Evolutionary conservation across 1,284 basidiomycete species (phyloP).

Genomic region (Blastosporella zonata): DNA sequence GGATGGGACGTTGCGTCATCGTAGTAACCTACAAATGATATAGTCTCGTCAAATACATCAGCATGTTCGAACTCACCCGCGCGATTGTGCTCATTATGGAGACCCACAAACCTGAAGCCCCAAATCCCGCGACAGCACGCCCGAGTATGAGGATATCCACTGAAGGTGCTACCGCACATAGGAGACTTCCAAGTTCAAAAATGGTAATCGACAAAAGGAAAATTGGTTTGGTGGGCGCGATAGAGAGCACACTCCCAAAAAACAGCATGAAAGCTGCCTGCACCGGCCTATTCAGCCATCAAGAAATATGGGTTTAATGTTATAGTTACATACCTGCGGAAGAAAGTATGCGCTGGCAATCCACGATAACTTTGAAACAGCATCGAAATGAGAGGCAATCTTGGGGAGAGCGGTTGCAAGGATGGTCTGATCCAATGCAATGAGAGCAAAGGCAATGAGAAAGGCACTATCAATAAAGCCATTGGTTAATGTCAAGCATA

Average conservation of each 20-base stretch:
- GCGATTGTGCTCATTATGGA: slow-evolving; percentile 15
- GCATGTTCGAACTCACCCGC: slow-evolving; percentile 1
- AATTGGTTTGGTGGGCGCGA: slow-evolving; percentile 23
- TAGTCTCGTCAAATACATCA: background rate
- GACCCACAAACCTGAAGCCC: slow-evolving; percentile 25
- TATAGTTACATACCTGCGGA: background rate
- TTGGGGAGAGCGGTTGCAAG: slow-evolving; percentile 20
- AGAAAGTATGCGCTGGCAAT: slow-evolving; percentile 15
- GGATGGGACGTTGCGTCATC: slow-evolving; percentile 15
- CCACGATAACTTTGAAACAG: slow-evolving; percentile 20
- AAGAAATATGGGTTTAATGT: background rate
- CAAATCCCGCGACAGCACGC: slow-evolving; percentile 36
- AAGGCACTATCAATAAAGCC: slow-evolving; percentile 1
- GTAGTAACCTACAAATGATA: slow-evolving; percentile 7
- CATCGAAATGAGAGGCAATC: slow-evolving; percentile 20
- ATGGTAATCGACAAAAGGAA: slow-evolving; percentile 32
- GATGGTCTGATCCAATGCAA: slow-evolving; percentile 21
- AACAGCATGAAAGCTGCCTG: slow-evolving; percentile 20
- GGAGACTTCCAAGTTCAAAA: slow-evolving; percentile 44
- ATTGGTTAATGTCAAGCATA: background rate
- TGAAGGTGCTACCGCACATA: slow-evolving; percentile 47
- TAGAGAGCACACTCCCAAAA: slow-evolving; percentile 23
- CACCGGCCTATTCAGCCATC: background rate
- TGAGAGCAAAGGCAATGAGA: slow-evolving; percentile 2
- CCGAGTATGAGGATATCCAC: slow-evolving; percentile 44